Conservation (phyloP, 2,329 filamentous ascomycete species). For the Fusarium abutilonis region DNA sequence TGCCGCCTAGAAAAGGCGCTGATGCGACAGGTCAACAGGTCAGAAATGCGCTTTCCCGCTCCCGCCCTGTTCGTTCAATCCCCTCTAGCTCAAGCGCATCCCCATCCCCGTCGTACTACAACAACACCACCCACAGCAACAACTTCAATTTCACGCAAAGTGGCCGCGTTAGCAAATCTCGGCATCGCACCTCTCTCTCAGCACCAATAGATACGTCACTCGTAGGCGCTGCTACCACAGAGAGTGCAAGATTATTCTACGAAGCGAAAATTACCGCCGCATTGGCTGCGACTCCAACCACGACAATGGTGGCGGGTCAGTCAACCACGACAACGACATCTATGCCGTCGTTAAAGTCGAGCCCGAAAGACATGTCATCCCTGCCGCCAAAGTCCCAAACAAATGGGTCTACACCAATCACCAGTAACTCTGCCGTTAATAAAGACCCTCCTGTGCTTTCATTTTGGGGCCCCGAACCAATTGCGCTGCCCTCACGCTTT, state of each 20-base stretch:
- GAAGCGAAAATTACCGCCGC: slow-evolving; percentile 34
- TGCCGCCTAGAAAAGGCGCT: slow-evolving; percentile 36
- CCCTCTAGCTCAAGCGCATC: slow-evolving; percentile 29
- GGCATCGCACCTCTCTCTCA: slow-evolving; percentile 38
- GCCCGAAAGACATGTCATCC: slow-evolving; percentile 17
- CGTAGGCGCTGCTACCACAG: slow-evolving; percentile 35
- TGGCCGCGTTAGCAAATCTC: slow-evolving; percentile 44
- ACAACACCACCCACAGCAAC: slow-evolving; percentile 18
- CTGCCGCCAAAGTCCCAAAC: slow-evolving; percentile 20
- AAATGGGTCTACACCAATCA: slow-evolving; percentile 18
- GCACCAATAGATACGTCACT: slow-evolving; percentile 36
- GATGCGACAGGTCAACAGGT: slow-evolving; percentile 37
- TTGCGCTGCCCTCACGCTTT: slow-evolving; percentile 68
- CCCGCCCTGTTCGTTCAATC: slow-evolving; percentile 32
- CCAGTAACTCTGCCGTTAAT: slow-evolving; percentile 35
- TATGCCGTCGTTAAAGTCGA: slow-evolving; percentile 30
- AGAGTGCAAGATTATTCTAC: slow-evolving; percentile 37
- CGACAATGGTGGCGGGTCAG: slow-evolving; percentile 27
- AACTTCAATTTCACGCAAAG: slow-evolving; percentile 35
- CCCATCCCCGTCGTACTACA: slow-evolving; percentile 32
- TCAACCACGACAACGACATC: slow-evolving; percentile 31
- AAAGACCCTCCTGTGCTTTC: slow-evolving; percentile 64
- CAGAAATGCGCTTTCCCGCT: slow-evolving; percentile 37
- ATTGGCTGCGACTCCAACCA: slow-evolving; percentile 23
- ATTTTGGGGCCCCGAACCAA: slow-evolving; percentile 66